phyloP scores from a whole-genome alignment of 306 rosid genomes.

The Dalbergia cultrata region DNA sequence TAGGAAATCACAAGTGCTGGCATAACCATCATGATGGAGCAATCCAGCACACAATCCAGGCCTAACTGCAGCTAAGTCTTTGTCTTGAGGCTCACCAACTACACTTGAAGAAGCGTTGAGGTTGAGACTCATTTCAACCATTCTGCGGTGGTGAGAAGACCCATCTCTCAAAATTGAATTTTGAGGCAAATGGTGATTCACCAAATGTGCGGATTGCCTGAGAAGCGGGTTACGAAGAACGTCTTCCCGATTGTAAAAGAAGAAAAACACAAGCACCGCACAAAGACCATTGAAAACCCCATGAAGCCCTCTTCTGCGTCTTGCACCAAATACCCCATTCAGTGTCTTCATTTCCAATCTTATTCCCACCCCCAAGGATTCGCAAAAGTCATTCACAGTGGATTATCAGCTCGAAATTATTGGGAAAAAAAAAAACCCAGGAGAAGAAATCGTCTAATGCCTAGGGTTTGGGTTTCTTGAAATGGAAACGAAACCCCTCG shows the following conservation, averaged over 20 bases:
- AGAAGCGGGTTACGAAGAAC: conserved; percentile 56
- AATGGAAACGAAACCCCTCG: conserved; percentile 48
- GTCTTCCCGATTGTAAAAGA: conserved; percentile 56
- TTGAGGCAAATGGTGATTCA: conserved; percentile 30
- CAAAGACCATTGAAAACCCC: conserved; percentile 57
- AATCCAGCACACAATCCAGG: conserved; percentile 69
- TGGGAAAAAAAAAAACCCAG: neutral
- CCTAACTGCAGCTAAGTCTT: conserved; percentile 27
- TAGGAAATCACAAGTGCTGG: conserved; percentile 72
- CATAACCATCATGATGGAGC: conserved; percentile 58
- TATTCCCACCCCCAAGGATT: neutral
- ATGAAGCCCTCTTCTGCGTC: conserved; percentile 43
- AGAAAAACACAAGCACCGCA: conserved; percentile 52
- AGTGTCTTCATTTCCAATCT: conserved; percentile 45
- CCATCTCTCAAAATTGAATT: conserved; percentile 40
- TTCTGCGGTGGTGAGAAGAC: conserved; percentile 49
- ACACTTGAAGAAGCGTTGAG: conserved; percentile 6
- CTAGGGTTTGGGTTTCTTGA: conserved; percentile 44
- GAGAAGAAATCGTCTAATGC: conserved; percentile 24
- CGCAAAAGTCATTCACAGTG: neutral
- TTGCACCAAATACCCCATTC: conserved; percentile 46
- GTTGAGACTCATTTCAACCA: conserved; percentile 47
- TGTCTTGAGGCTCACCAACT: conserved; percentile 37
- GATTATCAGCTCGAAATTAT: conserved; percentile 31
- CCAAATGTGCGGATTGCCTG: conserved; percentile 50